These are phyloP conservation scores for Pyrus bretschneideri DNA, from an alignment of 306 rosid genomes.

Conservation along the genomic window DNA sequence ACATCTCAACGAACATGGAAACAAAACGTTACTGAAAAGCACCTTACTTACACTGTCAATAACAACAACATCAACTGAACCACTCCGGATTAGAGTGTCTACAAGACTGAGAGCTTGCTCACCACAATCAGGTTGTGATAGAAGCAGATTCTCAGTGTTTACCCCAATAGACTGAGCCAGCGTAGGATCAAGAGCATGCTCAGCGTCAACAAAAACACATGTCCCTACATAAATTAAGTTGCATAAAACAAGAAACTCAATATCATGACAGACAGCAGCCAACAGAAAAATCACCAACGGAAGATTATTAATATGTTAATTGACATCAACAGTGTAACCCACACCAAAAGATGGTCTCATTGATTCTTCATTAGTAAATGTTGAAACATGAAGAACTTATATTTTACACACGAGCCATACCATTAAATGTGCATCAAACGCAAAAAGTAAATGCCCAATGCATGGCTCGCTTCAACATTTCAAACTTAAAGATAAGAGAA, in stretches of 20 bases:
- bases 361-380: not conserved
- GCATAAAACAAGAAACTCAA: conserved; percentile 13
- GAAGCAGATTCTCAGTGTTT: conserved; percentile 61
- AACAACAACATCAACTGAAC: conserved; percentile 93
- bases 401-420: not conserved
- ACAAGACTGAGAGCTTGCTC: conserved; percentile 92
- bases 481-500: not conserved
- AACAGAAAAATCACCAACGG: not conserved
- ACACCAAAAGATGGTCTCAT: not conserved
- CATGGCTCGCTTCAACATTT: not conserved
- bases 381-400: not conserved
- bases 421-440: not conserved
- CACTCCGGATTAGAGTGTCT: conserved; percentile 79
- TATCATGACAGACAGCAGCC: not conserved
- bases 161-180: conserved; percentile 83
- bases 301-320: not conserved
- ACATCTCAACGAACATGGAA: not conserved
- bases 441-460: not conserved
- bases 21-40: not conserved
- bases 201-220: conserved; percentile 89
- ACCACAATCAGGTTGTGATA: conserved; percentile 94
- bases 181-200: conserved; percentile 84
- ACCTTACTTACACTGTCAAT: conserved; percentile 80
- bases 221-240: conserved; percentile 35
- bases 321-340: not conserved